A percentile compares a stretch with the other conserved stretches of the same genome.
phyloP scores from a whole-genome alignment of 768 basidiomycete genomes.

The Infundibulicybe gibba region DNA sequence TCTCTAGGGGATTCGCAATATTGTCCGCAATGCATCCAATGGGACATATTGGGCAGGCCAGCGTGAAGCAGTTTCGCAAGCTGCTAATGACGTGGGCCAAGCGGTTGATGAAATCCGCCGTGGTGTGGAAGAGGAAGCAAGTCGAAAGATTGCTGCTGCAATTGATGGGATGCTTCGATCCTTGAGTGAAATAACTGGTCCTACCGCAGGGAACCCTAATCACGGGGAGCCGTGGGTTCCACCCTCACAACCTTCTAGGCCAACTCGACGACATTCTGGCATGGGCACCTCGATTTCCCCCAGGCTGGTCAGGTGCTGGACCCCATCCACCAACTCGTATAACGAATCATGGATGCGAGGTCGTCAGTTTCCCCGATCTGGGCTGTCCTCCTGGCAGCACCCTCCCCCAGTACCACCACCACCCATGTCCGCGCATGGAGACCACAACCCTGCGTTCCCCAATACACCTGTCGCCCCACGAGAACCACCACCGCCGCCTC shows the following conservation, averaged over 20 bases:
- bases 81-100: constrained; percentile 42
- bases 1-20: constrained; percentile 62
- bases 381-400: constrained; percentile 9
- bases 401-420: constrained; percentile 10
- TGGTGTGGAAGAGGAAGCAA: constrained; percentile 61
- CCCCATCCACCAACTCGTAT: constrained; percentile 1
- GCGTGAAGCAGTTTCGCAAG: constrained; percentile 48
- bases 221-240: background rate
- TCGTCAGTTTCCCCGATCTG: constrained; percentile 3
- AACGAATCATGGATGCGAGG: constrained; percentile 4
- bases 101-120: constrained; percentile 49
- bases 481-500: constrained; percentile 8
- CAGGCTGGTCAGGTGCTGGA: constrained; percentile 1
- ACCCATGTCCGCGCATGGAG: constrained; percentile 9
- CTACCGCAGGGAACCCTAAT: background rate
- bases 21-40: constrained; percentile 55
- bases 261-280: constrained; percentile 13
- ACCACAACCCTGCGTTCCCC: background rate
- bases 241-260: background rate
- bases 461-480: background rate
- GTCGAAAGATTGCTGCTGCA: constrained; percentile 57
- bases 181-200: constrained; percentile 31
- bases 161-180: constrained; percentile 55
- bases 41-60: constrained; percentile 72
- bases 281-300: constrained; percentile 4